Evolutionary conservation across 2,329 filamentous ascomycete genomes (phyloP).

Genomic region (Beauveria pseudobassiana): DNA sequence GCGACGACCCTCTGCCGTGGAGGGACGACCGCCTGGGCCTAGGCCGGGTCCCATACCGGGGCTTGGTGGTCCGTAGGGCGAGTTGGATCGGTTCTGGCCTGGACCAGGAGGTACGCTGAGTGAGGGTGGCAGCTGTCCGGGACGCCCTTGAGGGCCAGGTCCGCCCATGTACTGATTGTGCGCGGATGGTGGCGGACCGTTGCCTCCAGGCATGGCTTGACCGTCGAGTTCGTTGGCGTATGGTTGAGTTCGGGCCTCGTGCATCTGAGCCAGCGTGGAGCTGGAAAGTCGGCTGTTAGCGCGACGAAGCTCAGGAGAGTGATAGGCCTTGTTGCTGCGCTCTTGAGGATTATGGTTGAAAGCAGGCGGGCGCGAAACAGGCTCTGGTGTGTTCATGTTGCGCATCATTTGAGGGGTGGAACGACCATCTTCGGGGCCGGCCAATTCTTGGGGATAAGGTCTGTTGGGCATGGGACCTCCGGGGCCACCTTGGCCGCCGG

Average conservation of each 20-base stretch:
- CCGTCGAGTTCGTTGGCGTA: slow-evolving; percentile 11
- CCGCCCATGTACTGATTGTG: slow-evolving; percentile 23
- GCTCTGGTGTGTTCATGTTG: slow-evolving; percentile 59
- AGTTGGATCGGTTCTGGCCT: slow-evolving; percentile 32
- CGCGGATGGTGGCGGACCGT: background rate
- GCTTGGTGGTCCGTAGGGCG: slow-evolving; percentile 25
- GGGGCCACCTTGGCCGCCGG: background rate
- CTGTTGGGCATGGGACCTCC: slow-evolving; percentile 13
- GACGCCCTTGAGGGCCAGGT: slow-evolving; percentile 30
- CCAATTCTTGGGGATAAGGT: slow-evolving; percentile 16
- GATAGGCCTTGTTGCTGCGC: slow-evolving; percentile 59
- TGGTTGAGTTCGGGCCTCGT: slow-evolving; percentile 34
- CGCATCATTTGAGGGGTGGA: slow-evolving; percentile 28
- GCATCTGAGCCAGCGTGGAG: slow-evolving; percentile 74
- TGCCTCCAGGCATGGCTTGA: background rate
- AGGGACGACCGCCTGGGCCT: slow-evolving; percentile 24
- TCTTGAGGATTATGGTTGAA: slow-evolving; percentile 70
- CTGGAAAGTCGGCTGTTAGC: slow-evolving; percentile 79
- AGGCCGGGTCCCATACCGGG: slow-evolving; percentile 19
- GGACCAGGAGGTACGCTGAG: slow-evolving; percentile 30
- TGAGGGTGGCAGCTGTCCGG: slow-evolving; percentile 32
- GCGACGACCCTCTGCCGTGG: slow-evolving; percentile 25
- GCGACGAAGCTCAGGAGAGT: slow-evolving; percentile 68
- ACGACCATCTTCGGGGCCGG: background rate
- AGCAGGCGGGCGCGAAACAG: slow-evolving; percentile 69